phyloP scores from a whole-genome alignment of 345 rosid species.

The Citrus cavaleriei region DNA sequence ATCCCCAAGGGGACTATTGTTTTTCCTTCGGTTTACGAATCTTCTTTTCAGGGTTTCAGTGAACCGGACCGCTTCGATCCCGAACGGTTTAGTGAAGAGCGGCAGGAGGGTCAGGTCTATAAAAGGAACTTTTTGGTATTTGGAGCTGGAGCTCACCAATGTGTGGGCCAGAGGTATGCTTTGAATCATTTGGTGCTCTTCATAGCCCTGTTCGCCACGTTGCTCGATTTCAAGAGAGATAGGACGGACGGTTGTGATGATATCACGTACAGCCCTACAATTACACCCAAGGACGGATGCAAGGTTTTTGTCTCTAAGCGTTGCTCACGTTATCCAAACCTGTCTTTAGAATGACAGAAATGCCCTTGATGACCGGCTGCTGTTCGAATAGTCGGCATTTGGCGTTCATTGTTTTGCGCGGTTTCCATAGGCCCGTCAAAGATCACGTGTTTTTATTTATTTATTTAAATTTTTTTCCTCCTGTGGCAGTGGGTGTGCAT shows the following conservation, averaged over 20 bases:
- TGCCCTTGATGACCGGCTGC: not conserved
- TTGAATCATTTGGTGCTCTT: constrained; percentile 72
- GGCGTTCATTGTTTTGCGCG: not conserved
- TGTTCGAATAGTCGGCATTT: not conserved
- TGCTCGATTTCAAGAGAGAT: constrained; percentile 56
- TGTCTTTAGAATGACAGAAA: constrained; percentile 25
- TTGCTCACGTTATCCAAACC: constrained; percentile 32
- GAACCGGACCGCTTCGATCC: constrained; percentile 77
- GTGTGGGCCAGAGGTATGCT: constrained; percentile 91
- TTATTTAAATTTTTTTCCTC: not conserved
- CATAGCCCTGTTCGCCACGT: constrained; percentile 58
- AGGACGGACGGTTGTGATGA: constrained; percentile 69
- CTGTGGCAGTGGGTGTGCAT: not conserved
- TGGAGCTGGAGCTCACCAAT: constrained; percentile 89
- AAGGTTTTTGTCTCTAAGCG: constrained; percentile 50
- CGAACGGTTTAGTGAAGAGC: constrained; percentile 58
- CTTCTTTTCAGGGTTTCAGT: constrained; percentile 76
- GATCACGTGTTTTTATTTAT: not conserved
- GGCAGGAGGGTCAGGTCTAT: constrained; percentile 54
- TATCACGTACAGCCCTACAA: constrained; percentile 69
- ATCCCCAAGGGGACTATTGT: constrained; percentile 78
- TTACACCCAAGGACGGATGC: constrained; percentile 81
- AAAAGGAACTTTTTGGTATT: constrained; percentile 65
- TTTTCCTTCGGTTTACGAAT: constrained; percentile 78
- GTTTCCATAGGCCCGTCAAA: not conserved